Evolutionary conservation across 805 yeast genomes (phyloP), one percentile per base, ranked within the genome.

Genomic region (Pichia ethanolica): DNA sequence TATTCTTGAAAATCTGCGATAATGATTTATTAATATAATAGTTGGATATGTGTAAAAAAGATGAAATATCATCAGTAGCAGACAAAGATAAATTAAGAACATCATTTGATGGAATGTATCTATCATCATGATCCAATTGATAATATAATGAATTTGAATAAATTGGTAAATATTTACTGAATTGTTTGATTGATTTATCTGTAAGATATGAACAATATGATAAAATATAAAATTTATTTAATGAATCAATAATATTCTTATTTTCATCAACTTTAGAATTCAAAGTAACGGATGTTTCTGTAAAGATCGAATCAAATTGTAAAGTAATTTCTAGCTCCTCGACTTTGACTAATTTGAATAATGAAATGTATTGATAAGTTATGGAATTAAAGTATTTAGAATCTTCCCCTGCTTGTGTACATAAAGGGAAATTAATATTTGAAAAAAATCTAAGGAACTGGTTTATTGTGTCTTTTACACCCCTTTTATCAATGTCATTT

Each of bases 311-410:
- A 37, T 62, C 63, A 4, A 59, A 20, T 39, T 55, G 55, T 7
- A 58, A 14, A 30, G 44, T 45, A 9, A 61, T 33, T 9, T 59
- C 59, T 3, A 58, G 20, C 7, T 54, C 42, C 6, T 51, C 56
- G 14, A 44, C 35, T 6, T 58, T 43, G 13, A 60, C 35, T 27
- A 32, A 37, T 10, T 49, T 42, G 35, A 63, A 61, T 33, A 64
- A 52, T 7, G 28, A 7, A 5, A 50, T 35, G 27, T 52, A 58
- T 14, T 55, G 59, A 49, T 50, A 57, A 25, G 49, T 55, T 9
- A 56, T 35, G 1, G 67, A 59, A 34, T 61, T 57, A 39, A 37
- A 58, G 44, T 51, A 64, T 5, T 33, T 34, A 4, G 53, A 41
- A 20, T 48, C 45, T 14, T 30, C 14, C 5, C 5, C 20, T 25